These are phyloP conservation scores for Raphanus sativus DNA, from an alignment of 345 rosid species.

Conservation along the genomic window DNA sequence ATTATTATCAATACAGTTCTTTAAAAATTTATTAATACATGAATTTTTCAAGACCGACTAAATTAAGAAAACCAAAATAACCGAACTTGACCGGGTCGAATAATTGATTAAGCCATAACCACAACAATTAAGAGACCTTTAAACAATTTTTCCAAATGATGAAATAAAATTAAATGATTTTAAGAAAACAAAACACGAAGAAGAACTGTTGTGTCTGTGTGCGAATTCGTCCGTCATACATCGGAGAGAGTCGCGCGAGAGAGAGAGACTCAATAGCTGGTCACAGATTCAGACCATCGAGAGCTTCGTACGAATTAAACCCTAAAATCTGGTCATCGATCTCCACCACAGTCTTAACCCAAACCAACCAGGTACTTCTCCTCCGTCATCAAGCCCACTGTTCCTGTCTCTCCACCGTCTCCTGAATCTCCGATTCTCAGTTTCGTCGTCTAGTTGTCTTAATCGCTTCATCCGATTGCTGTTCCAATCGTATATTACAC, in stretches of 20 bases:
- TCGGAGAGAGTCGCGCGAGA: not conserved
- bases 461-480: not conserved
- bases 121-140: not conserved
- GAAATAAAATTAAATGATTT: not conserved
- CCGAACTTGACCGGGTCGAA: not conserved
- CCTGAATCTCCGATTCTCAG: not conserved
- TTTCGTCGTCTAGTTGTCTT: not conserved
- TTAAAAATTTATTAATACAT: no score
- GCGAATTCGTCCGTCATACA: no score
- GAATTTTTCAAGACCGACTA: not conserved
- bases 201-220: not conserved
- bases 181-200: not conserved
- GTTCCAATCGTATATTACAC: no score
- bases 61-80: not conserved
- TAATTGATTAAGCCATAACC: not conserved
- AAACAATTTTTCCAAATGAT: not conserved
- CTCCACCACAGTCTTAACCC: not conserved
- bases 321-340: no score
- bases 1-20: no score
- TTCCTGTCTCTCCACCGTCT: not conserved
- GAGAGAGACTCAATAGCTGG: conserved; percentile 1
- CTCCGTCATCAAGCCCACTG: not conserved
- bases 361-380: conserved; percentile 6
- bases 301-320: no score
- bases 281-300: no score